Evolutionary conservation across 495 filamentous ascomycete species (phyloP).

Genomic region (Usnea hakonensis): DNA sequence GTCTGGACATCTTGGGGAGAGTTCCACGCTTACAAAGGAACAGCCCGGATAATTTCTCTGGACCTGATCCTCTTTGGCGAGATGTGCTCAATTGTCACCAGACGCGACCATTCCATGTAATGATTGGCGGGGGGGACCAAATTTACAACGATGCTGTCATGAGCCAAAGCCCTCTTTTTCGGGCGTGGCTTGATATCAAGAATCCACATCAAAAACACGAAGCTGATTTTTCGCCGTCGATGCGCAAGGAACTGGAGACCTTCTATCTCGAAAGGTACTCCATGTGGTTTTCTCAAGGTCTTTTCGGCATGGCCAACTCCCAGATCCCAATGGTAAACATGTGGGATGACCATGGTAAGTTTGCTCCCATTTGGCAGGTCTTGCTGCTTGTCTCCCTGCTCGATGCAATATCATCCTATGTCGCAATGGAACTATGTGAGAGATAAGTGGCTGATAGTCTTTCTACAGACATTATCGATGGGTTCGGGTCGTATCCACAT

Average conservation of each 20-base stretch:
- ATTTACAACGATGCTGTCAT: constrained; percentile 87
- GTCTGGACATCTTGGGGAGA: background rate
- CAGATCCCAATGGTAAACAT: constrained; percentile 99
- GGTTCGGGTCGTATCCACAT: constrained; percentile 86
- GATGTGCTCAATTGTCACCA: constrained; percentile 92
- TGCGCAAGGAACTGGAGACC: constrained; percentile 76
- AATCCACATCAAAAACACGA: constrained; percentile 71
- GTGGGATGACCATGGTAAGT: constrained; percentile 77
- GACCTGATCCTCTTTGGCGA: constrained; percentile 93
- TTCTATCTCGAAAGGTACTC: constrained; percentile 84
- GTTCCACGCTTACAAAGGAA: constrained; percentile 5
- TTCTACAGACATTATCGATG: constrained; percentile 72
- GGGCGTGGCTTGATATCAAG: constrained; percentile 75
- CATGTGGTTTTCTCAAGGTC: constrained; percentile 89
- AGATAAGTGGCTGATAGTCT: background rate
- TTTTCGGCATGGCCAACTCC: constrained; percentile 83
- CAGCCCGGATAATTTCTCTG: constrained; percentile 61
- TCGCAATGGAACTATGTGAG: background rate
- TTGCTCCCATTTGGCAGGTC: background rate
- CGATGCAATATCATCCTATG: background rate
- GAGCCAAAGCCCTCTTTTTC: constrained; percentile 63
- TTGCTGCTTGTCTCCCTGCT: background rate
- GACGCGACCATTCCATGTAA: constrained; percentile 89
- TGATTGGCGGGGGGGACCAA: constrained; percentile 96
- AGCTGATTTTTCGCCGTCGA: constrained; percentile 59